Conservation (phyloP, 345 rosid species). For the Pistacia atlantica region DNA sequence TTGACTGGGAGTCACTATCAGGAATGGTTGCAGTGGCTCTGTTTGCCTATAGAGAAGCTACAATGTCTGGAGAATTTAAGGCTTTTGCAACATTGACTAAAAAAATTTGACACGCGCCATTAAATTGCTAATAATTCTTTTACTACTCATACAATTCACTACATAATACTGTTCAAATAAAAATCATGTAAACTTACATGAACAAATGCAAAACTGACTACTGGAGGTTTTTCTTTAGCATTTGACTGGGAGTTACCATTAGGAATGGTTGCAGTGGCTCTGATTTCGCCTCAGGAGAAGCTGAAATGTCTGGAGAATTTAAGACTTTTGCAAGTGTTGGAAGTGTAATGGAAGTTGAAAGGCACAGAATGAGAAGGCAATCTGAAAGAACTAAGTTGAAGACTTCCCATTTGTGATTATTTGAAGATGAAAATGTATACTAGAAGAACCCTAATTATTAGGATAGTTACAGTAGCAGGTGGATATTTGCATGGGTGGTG, state of each 20-base stretch:
- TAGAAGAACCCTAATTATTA: background rate
- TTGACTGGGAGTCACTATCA: too few species aligned
- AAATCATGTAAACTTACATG: constrained; percentile 61
- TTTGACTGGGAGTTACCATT: constrained; percentile 22
- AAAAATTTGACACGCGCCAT: background rate
- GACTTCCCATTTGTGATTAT: constrained; percentile 49
- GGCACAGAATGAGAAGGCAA: constrained; percentile 42
- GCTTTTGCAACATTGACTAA: too few species aligned
- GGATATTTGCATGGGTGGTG: constrained; percentile 37
- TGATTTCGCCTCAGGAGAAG: constrained; percentile 27
- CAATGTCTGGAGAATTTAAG: too few species aligned
- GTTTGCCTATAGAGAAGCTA: too few species aligned
- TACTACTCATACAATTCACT: background rate
- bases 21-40: too few species aligned
- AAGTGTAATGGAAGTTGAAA: constrained; percentile 22
- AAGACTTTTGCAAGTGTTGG: constrained; percentile 24
- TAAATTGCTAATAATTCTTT: background rate
- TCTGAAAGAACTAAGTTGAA: constrained; percentile 54
- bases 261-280: constrained; percentile 56
- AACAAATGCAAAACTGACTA: constrained; percentile 74
- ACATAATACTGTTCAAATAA: background rate
- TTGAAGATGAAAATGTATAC: constrained; percentile 6
- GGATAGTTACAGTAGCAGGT: background rate
- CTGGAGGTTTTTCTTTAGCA: constrained; percentile 56
- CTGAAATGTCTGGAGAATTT: constrained; percentile 25